Base-by-base conservation (phyloP, 805 yeast species). In the Yamadazyma akitaensis region DNA sequence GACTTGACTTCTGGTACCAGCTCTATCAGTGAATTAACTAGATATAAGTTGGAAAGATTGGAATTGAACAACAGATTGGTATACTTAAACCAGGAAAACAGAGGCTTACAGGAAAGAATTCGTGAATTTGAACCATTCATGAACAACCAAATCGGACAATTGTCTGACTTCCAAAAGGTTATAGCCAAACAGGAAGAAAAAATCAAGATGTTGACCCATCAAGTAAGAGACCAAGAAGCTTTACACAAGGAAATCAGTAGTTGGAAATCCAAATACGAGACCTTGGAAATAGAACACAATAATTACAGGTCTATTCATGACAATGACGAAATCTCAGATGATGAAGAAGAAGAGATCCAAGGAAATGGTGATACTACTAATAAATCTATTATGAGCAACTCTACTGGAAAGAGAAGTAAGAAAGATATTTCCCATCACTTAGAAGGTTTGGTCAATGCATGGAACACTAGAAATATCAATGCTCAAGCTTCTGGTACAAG, bases 101-200 rank as follows among this genome's bases (percentile, higher is more conserved):
- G 62, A 1, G 48, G 53, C 3, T 57, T 81, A 48, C 65, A 64
- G 32, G 66, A 68, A 11, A 76, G 76, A 50, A 49, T 76, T 13
- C 58, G 48, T 1, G 74, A 75, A 26, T 70, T 81, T 44, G 80
- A 82, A 54, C 75, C 81, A 2, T 66, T 81, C 41, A 72, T 82
- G 66, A 67, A 68, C 48, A 71, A 76, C 35, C 80, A 80, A 55
- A 68, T 82, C 46, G 61, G 75, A 9, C 80, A 81, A 46, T 65
- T 82, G 30, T 66, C 72, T 11, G 72, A 72, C 17, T 62, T 85
- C 58, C 84, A 84, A 55, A 64, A 68, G 16, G 58, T 85, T 19
- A 73, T 85, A 25, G 73, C 77, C 53, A 62, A 64, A 6, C 90
- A 81, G 61, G 77, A 77, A 44, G 64, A 61, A 3, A 64, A 71